phyloP scores from a whole-genome alignment of 495 filamentous ascomycete species.

The Elasticomyces elasticus region DNA sequence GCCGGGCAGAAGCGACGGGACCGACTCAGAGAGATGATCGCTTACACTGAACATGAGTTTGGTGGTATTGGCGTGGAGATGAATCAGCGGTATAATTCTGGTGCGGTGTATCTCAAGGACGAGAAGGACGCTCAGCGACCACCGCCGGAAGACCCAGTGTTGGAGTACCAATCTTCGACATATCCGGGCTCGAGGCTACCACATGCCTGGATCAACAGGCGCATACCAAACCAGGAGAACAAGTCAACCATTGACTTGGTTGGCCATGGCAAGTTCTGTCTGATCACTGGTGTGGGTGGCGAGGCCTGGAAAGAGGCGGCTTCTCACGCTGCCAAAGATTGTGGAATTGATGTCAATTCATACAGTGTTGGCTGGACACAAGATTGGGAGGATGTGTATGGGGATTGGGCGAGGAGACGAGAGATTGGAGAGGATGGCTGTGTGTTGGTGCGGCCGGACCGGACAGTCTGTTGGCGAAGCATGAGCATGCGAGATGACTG shows the following conservation, averaged over 20 bases:
- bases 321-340: conserved; percentile 18
- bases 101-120: conserved; percentile 24
- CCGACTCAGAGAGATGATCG: conserved; percentile 31
- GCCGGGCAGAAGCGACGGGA: conserved; percentile 32
- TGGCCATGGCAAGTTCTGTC: conserved; percentile 39
- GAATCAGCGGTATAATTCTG: conserved; percentile 41
- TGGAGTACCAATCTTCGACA: conserved; percentile 36
- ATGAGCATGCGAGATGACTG: conserved; percentile 22
- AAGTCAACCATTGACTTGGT: conserved; percentile 46
- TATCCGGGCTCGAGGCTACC: conserved; percentile 44
- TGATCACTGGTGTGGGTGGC: conserved; percentile 44
- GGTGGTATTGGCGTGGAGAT: conserved; percentile 43
- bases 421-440: conserved; percentile 44
- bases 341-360: conserved; percentile 34
- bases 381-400: conserved; percentile 46
- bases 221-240: conserved; percentile 28
- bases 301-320: conserved; percentile 43
- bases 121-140: conserved; percentile 8
- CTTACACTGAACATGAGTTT: conserved; percentile 38
- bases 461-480: conserved; percentile 38
- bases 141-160: conserved; percentile 18
- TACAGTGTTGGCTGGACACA: conserved; percentile 41
- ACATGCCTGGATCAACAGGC: conserved; percentile 45
- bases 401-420: conserved; percentile 38
- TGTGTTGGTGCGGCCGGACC: conserved; percentile 41